phyloP scores from a whole-genome alignment of 805 yeast species.

The Teunomyces gatunensis region DNA sequence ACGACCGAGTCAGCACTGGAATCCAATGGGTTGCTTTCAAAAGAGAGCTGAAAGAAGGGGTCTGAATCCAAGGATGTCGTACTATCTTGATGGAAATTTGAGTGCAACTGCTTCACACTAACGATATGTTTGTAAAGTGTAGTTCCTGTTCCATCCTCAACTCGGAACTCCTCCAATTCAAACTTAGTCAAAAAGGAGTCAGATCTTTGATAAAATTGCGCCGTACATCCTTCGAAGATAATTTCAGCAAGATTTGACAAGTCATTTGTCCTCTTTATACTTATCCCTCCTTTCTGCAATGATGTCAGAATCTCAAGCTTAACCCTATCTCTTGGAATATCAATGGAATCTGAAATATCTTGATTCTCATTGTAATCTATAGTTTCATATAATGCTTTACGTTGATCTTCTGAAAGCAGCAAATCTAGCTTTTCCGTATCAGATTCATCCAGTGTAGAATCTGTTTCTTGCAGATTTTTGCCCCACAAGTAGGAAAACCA shows the following conservation, averaged over 20 bases:
- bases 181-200: constrained; percentile 73
- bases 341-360: constrained; percentile 48
- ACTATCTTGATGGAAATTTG: constrained; percentile 29
- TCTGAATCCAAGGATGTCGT: constrained; percentile 25
- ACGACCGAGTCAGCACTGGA: constrained; percentile 78
- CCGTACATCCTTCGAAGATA: constrained; percentile 76
- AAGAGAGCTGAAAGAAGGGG: constrained; percentile 78
- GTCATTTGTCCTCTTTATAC: constrained; percentile 46
- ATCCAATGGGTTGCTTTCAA: constrained; percentile 86
- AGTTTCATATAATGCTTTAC: constrained; percentile 86
- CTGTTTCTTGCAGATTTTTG: constrained; percentile 20
- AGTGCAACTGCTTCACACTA: constrained; percentile 63
- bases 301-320: constrained; percentile 65
- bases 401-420: constrained; percentile 75
- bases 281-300: constrained; percentile 73
- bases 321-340: constrained; percentile 71
- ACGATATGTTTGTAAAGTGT: constrained; percentile 86
- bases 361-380: constrained; percentile 82
- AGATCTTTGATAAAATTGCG: constrained; percentile 71
- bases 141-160: constrained; percentile 81
- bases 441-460: constrained; percentile 25
- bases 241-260: constrained; percentile 65
- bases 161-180: constrained; percentile 74
- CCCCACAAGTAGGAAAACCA: constrained; percentile 78
- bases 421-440: constrained; percentile 37